Evolutionary conservation across 371 early-diverging fungal species (phyloP), one percentile per base, ranked within the genome.

Genomic region (Apophysomyces trapeziformis): DNA sequence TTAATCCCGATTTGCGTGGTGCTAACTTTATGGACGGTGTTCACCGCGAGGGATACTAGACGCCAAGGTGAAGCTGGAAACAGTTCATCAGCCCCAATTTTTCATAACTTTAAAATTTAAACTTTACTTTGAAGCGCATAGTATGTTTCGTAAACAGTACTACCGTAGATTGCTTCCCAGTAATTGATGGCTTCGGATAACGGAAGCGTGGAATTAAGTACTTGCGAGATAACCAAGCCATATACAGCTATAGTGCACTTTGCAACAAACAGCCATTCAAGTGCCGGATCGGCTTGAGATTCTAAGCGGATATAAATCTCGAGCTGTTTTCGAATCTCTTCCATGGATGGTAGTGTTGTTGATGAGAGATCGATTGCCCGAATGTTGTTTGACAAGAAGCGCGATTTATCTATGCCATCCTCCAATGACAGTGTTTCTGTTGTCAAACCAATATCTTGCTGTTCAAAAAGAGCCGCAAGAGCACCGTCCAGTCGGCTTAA

Each of bases 161-260:
- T 86, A 26, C 83, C 84, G 43, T 85, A 82, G 54, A 88, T 78
- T 0, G 80, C 73, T 56, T 85, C 81, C 93, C 93, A 93, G 64
- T 91, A 92, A 37, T 81, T 71, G 36, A 92, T 85, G 38, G 90
- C 86, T 41, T 83, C 81, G 4, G 89, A 81, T 50, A 91, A 65
- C 1, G 90, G 89, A 38, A 91, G 71, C 5, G 89, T 89, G 4
- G 87, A 78, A 18, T 83, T 83, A 38, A 93, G 73, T 13, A 93
- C 73, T 5, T 76, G 76, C 38, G 85, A 78, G 16, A 91, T 73
- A 4, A 89, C 68, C 36, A 82, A 79, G 0, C 89, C 91, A 66
- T 93, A 88, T 13, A 91, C 77, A 1, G 87, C 83, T 1, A 86
- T 67, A 0, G 83, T 78, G 35, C 84, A 78, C 63, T 86, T 89